Evolutionary conservation across 257 asterid species (phyloP).

Genomic region (Verbena officinalis): DNA sequence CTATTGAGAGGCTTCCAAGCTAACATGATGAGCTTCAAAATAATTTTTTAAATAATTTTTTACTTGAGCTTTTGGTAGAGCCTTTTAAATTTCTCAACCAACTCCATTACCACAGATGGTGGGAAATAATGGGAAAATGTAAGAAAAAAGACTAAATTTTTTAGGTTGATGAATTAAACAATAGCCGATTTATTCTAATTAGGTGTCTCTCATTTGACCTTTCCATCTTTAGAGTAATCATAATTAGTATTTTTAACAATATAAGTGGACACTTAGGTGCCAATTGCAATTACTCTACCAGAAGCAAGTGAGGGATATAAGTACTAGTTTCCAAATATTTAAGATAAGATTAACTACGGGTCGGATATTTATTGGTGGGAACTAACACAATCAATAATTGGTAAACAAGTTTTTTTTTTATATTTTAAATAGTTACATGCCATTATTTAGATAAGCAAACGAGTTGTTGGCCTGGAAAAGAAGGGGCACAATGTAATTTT

Average conservation of each 20-base stretch:
- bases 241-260: neutral
- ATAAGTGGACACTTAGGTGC: neutral
- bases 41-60: neutral
- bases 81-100: neutral
- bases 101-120: neutral
- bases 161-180: too few relatives aligned
- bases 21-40: too few relatives aligned
- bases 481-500: conserved; percentile 2
- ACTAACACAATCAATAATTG: too few relatives aligned
- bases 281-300: too few relatives aligned
- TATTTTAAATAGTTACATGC: too few relatives aligned
- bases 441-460: too few relatives aligned
- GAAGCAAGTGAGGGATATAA: too few relatives aligned
- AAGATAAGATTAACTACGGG: too few relatives aligned
- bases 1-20: too few relatives aligned
- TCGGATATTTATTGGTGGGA: too few relatives aligned
- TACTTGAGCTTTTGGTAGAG: neutral
- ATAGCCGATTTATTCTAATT: neutral
- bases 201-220: neutral
- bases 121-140: neutral
- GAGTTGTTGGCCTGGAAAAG: neutral
- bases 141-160: neutral
- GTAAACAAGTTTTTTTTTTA: too few relatives aligned
- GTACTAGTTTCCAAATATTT: too few relatives aligned
- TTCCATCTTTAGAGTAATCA: neutral